Evolutionary conservation across 257 asterid genomes (phyloP).

Genomic region (Solanum dulcamara): DNA sequence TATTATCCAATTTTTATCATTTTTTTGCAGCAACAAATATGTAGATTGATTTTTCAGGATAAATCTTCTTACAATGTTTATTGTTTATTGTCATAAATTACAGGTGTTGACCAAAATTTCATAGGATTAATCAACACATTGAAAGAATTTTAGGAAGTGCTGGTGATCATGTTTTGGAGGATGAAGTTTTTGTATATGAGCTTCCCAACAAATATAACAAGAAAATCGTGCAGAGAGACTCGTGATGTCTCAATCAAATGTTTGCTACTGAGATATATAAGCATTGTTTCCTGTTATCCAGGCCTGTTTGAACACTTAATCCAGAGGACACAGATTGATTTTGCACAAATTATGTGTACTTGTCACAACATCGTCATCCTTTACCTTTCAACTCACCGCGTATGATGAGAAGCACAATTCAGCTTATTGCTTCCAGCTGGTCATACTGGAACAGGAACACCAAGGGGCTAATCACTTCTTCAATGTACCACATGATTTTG

Average conservation of each 20-base stretch:
- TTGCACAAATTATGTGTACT: conserved; percentile 53
- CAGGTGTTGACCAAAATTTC: background rate
- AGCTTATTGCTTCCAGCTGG: conserved; percentile 71
- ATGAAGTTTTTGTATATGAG: conserved; percentile 69
- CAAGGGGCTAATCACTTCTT: conserved; percentile 96
- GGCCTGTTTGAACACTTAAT: conserved; percentile 65
- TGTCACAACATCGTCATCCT: conserved; percentile 77
- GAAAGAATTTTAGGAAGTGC: conserved; percentile 48
- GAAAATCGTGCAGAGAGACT: conserved; percentile 48
- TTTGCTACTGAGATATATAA: conserved; percentile 83
- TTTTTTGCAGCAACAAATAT: too few relatives aligned
- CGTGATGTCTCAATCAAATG: conserved; percentile 78
- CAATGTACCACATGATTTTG: conserved; percentile 79
- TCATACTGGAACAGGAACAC: conserved; percentile 79
- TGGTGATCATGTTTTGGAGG: conserved; percentile 87
- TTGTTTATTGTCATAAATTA: background rate
- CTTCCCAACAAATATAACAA: conserved; percentile 41
- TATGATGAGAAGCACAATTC: conserved; percentile 83
- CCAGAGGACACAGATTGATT: conserved; percentile 93
- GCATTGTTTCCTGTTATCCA: conserved; percentile 65
- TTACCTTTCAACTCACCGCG: conserved; percentile 76
- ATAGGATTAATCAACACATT: too few relatives aligned
- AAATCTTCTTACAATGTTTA: too few relatives aligned
- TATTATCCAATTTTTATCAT: background rate
- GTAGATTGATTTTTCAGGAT: too few relatives aligned